Percentiles rank a stretch among this genome's conserved stretches.
These are phyloP conservation scores for Diaporthe nobilis DNA, from an alignment of 2,329 filamentous ascomycete genomes.

Conservation along the genomic window DNA sequence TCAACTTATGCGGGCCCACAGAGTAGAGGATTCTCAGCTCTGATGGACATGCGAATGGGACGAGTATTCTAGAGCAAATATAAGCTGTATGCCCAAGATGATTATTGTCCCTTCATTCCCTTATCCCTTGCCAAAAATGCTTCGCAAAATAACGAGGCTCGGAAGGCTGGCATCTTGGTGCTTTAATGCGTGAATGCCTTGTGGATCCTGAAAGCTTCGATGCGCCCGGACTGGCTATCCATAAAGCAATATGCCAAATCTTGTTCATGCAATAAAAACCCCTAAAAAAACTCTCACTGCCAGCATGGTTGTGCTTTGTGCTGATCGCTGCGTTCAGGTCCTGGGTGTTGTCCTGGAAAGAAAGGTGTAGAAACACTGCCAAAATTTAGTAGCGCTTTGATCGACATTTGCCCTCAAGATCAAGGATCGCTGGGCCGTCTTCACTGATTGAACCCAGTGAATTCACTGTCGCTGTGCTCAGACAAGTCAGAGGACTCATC, in stretches of 20 bases:
- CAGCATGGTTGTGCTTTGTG: neutral
- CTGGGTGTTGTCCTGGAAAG: no score
- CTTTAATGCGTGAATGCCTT: neutral
- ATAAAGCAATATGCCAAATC: neutral
- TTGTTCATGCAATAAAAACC: neutral
- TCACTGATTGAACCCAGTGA: neutral
- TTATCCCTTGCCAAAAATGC: neutral
- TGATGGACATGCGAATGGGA: neutral
- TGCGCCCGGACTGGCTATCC: neutral
- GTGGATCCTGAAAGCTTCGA: neutral
- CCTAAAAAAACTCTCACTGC: neutral
- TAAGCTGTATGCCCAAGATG: neutral
- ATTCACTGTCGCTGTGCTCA: slow-evolving; percentile 30
- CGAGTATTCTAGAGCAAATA: neutral
- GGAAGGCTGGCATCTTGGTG: neutral
- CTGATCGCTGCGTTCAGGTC: neutral
- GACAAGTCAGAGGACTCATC: slow-evolving; percentile 7
- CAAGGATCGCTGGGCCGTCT: no score
- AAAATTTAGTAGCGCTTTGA: neutral
- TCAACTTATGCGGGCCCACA: no score
- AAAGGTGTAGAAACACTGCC: no score
- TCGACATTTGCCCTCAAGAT: neutral
- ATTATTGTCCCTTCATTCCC: neutral
- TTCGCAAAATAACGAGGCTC: neutral
- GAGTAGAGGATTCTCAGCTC: neutral